Evolutionary conservation across 345 rosid genomes (phyloP).

Genomic region (Aquilaria sinensis): DNA sequence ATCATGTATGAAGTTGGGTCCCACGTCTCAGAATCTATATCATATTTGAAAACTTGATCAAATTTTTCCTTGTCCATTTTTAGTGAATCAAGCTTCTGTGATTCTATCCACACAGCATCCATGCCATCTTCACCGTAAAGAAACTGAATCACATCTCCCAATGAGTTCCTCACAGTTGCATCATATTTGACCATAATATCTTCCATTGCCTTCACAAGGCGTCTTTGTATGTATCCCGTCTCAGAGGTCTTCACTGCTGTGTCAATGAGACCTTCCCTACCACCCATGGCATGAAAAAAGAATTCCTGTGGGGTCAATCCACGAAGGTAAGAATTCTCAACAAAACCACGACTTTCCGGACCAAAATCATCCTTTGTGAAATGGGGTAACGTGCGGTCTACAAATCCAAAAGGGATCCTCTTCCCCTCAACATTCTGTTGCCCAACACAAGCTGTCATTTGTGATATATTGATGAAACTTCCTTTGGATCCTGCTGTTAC

Average conservation of each 20-base stretch:
- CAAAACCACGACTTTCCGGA: constrained; percentile 99
- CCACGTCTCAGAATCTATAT: constrained; percentile 80
- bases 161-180: constrained; percentile 93
- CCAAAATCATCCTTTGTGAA: constrained; percentile 95
- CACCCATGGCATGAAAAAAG: constrained; percentile 99
- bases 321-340: constrained; percentile 94
- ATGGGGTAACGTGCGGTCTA: constrained; percentile 90
- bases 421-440: constrained; percentile 99
- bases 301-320: constrained; percentile 99
- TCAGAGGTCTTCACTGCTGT: constrained; percentile 99
- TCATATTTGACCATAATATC: constrained; percentile 99
- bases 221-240: constrained; percentile 98
- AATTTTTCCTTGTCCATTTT: constrained; percentile 84
- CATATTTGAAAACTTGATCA: constrained; percentile 73
- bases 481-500: constrained; percentile 99
- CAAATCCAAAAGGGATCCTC: constrained; percentile 91
- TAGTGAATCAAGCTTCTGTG: constrained; percentile 87
- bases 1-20: constrained; percentile 68
- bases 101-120: constrained; percentile 98
- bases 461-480: constrained; percentile 96
- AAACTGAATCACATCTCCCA: constrained; percentile 98
- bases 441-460: constrained; percentile 99
- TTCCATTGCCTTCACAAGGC: constrained; percentile 98
- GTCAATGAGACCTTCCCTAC: constrained; percentile 99
- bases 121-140: constrained; percentile 99